Conservation (phyloP, 2,329 filamentous ascomycete genomes). For the Botrytis paeoniae region DNA sequence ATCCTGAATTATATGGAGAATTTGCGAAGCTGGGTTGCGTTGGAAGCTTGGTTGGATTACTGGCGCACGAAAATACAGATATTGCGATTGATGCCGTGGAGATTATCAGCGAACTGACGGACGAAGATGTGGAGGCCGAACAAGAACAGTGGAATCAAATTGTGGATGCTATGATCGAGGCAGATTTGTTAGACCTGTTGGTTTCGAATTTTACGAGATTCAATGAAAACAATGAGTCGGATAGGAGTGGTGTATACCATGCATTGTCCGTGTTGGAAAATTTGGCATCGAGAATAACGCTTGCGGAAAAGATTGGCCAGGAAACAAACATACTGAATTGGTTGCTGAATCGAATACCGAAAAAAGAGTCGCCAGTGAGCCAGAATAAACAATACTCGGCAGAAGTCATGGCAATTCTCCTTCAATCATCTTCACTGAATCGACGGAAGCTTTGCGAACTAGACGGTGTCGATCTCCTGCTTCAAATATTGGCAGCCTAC, state of each 20-base stretch:
- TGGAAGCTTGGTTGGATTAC: conserved; percentile 70
- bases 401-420: conserved; percentile 84
- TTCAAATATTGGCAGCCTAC: conserved; percentile 82
- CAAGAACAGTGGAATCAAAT: conserved; percentile 78
- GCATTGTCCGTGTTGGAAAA: conserved; percentile 82
- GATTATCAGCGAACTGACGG: conserved; percentile 85
- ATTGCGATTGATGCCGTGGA: conserved; percentile 90
- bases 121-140: conserved; percentile 83
- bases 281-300: conserved; percentile 66
- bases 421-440: conserved; percentile 70
- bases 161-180: conserved; percentile 63
- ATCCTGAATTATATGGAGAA: conserved; percentile 77
- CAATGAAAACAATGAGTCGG: conserved; percentile 70
- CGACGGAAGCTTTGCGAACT: conserved; percentile 59
- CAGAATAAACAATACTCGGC: conserved; percentile 97
- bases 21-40: conserved; percentile 74
- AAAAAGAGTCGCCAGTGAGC: conserved; percentile 62
- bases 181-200: conserved; percentile 71
- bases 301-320: conserved; percentile 69
- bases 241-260: conserved; percentile 84
- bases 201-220: conserved; percentile 76
- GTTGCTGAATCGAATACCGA: conserved; percentile 72
- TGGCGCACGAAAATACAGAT: conserved; percentile 95
- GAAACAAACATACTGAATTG: conserved; percentile 69
- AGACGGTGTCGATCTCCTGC: conserved; percentile 73